Evolutionary conservation across 352 stramenopile genomes (phyloP), one percentile per base, ranked within the genome.

Genomic region (Phytopythium sindhum): DNA sequence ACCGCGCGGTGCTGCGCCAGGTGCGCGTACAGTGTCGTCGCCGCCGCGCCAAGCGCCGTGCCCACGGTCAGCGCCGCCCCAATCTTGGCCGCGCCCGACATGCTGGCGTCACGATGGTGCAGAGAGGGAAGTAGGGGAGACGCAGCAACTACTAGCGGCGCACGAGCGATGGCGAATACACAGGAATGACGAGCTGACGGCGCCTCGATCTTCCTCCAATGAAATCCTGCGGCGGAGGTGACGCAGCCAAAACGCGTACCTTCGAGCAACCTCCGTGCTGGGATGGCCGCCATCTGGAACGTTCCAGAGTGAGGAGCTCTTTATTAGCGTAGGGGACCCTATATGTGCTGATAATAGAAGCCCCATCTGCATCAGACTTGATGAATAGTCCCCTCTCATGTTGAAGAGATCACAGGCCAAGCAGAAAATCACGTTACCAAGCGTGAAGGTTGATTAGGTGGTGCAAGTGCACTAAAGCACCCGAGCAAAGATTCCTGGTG

Each of bases 81-180:
- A 41, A 82, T 67, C 69, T 86, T 86, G 35, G 68, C 63, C 61
- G 80, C 60, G 62, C 82, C 75, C 44, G 70, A 64, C 74, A 84
- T 86, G 53, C 3, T 61, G 23, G 28, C 8, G 39, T 45, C 39
- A 5, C 39, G 39, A 12, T 45, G 39, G 14, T n/a, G 35, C 2
- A 50, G 26, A 28, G 11, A 37, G 33, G 26, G 24, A 2, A 33
- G 47, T 10, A 17, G 45, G 45, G 24, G 21, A 52, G 45, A 10
- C 9, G 45, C 5, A 26, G 45, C n/a, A 28, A 11, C 17, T 28
- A 29, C 7, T 12, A 19, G 45, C 7, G 21, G 45, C 21, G 45
- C 9, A 21, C 21, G n/a, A 21, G 45, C 19, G 45, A 29, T 21
- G 8, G 21, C 45, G 45, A 52, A 29, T 11, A 9, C 6, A 14